Conservation (phyloP, 2,329 filamentous ascomycete genomes). For the Calonectria fujianensis region DNA sequence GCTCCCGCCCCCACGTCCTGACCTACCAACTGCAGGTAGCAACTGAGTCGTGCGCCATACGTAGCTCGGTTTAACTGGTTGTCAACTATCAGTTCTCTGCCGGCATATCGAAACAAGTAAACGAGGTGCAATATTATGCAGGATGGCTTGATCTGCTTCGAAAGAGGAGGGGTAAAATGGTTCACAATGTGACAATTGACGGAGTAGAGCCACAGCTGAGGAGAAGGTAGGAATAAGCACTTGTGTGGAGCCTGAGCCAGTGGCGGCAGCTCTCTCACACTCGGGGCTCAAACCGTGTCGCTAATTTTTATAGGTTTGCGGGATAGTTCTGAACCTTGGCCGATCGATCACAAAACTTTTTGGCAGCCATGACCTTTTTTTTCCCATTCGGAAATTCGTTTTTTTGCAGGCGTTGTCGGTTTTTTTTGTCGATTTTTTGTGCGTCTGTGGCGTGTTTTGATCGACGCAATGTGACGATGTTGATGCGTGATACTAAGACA, state of each 20-base stretch:
- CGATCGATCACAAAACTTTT: neutral
- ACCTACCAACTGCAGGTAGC: neutral
- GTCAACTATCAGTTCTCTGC: neutral
- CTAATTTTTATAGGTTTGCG: neutral
- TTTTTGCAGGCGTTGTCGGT: neutral
- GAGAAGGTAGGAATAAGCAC: neutral
- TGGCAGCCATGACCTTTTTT: neutral
- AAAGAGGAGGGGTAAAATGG: slow-evolving; percentile 4
- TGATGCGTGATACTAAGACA: neutral
- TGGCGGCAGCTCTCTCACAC: neutral
- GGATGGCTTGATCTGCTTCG: neutral
- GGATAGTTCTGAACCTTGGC: neutral
- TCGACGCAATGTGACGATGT: slow-evolving; percentile 14
- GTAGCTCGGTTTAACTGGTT: neutral
- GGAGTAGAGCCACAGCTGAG: neutral
- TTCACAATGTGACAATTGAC: slow-evolving; percentile 7
- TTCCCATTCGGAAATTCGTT: neutral
- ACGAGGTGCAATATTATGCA: neutral
- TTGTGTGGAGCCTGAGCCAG: neutral
- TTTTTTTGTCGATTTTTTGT: neutral
- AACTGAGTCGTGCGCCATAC: neutral
- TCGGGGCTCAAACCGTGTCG: neutral
- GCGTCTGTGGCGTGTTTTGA: neutral
- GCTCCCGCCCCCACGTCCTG: slow-evolving; percentile 1
- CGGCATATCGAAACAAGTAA: neutral